phyloP scores from a whole-genome alignment of 352 stramenopile genomes.

The Phytophthora boehmeriae region DNA sequence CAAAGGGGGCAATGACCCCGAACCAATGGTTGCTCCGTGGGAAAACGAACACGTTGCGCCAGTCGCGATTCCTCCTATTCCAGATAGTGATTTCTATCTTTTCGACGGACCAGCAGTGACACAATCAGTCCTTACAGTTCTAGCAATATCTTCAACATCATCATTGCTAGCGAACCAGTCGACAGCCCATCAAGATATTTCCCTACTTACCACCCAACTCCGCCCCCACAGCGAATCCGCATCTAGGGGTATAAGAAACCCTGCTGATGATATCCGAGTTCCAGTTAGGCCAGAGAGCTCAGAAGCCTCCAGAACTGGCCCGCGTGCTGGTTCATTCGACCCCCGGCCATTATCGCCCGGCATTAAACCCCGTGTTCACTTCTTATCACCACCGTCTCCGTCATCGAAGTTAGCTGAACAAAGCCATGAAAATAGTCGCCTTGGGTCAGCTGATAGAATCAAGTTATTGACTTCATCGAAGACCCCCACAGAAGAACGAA shows the following conservation, averaged over 20 bases:
- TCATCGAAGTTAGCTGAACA: neutral
- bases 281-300: neutral
- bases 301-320: constrained; percentile 2
- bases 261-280: neutral
- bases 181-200: constrained; percentile 16
- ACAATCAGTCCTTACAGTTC: constrained; percentile 16
- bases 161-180: constrained; percentile 4
- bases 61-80: constrained; percentile 12
- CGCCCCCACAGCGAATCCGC: neutral
- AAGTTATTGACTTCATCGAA: neutral
- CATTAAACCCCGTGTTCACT: constrained; percentile 15
- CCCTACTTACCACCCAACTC: constrained; percentile 1
- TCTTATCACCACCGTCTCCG: constrained; percentile 3
- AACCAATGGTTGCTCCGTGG: constrained; percentile 20
- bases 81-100: constrained; percentile 26
- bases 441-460: neutral
- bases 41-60: constrained; percentile 9
- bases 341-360: neutral
- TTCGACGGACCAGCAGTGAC: constrained; percentile 30
- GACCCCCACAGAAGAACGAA: constrained; percentile 2
- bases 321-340: constrained; percentile 3
- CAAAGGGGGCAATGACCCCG: neutral
- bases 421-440: neutral
- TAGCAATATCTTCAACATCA: constrained; percentile 3
- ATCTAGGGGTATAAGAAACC: neutral